A percentile compares a stretch with the other conserved stretches of the same genome.
These are phyloP conservation scores for Gracilaria caudata DNA, from an alignment of 23 red algal genomes.

Conservation along the genomic window DNA sequence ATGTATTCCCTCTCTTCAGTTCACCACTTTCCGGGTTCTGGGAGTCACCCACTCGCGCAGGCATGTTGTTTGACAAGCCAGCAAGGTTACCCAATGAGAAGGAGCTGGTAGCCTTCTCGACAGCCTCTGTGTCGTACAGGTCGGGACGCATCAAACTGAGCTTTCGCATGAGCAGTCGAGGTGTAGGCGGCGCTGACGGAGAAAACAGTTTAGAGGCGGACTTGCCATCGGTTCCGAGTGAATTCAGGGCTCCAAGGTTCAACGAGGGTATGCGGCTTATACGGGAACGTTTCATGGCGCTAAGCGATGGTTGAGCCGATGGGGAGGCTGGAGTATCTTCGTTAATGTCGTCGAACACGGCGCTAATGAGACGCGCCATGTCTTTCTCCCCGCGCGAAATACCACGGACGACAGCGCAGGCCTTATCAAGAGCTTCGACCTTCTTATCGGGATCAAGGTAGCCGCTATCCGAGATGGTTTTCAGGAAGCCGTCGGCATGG, in stretches of 20 bases:
- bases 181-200: conserved; percentile 53
- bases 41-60: background rate
- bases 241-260: conserved; percentile 26
- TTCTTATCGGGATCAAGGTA: conserved; percentile 51
- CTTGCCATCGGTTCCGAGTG: conserved; percentile 14
- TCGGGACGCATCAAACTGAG: conserved; percentile 37
- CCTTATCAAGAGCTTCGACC: conserved; percentile 69
- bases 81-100: conserved; percentile 11
- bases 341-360: conserved; percentile 57
- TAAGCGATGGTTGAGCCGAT: conserved; percentile 41
- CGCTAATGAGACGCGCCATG: conserved; percentile 59
- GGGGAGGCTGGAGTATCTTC: conserved; percentile 27
- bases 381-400: conserved; percentile 64
- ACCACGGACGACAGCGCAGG: conserved; percentile 45
- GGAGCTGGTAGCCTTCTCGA: conserved; percentile 27
- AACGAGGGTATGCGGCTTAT: conserved; percentile 34
- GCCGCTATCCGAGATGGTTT: conserved; percentile 47
- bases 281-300: conserved; percentile 7
- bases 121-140: conserved; percentile 42
- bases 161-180: conserved; percentile 54
- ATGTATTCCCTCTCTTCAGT: conserved; percentile 61
- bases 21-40: conserved; percentile 38
- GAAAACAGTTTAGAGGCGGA: background rate
- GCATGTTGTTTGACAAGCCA: background rate
- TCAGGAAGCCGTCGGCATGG: conserved; percentile 68